These are phyloP conservation scores for Aureobasidium zeae DNA, from an alignment of 2,329 filamentous ascomycete genomes.

Conservation along the genomic window DNA sequence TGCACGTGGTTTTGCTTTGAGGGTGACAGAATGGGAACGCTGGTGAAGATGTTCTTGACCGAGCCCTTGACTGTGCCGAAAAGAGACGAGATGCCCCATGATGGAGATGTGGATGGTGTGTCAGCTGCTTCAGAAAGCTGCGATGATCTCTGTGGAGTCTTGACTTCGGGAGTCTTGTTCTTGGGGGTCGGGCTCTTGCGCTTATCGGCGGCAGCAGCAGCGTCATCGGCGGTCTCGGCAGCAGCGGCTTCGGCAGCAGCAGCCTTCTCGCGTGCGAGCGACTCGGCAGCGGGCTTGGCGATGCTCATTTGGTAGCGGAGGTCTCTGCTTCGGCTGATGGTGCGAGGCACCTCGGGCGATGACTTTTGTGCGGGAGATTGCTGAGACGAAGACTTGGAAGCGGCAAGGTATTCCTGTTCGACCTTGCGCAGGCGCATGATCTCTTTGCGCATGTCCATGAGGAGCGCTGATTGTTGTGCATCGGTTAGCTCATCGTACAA, in stretches of 20 bases:
- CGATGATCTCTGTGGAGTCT: constrained; percentile 4
- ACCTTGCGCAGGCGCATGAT: constrained; percentile 8
- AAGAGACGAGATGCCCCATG: constrained; percentile 10
- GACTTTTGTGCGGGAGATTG: neutral
- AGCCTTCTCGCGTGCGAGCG: neutral
- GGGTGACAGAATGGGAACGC: constrained; percentile 7
- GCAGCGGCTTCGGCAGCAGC: neutral
- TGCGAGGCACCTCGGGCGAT: constrained; percentile 10
- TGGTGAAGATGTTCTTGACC: constrained; percentile 6
- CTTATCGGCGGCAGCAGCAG: neutral
- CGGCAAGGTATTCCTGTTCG: constrained; percentile 2
- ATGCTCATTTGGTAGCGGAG: constrained; percentile 7
- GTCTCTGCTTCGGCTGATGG: neutral
- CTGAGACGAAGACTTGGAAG: neutral
- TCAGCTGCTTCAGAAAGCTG: neutral
- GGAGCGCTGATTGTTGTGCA: constrained; percentile 6
- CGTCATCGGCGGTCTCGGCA: neutral
- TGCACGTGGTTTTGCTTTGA: no score
- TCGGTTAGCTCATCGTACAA: constrained; percentile 2
- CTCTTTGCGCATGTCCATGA: constrained; percentile 9
- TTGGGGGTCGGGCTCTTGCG: constrained; percentile 3
- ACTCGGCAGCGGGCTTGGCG: neutral
- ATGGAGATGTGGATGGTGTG: constrained; percentile 8
- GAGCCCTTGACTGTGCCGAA: constrained; percentile 13
- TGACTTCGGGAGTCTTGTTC: neutral